Conservation (phyloP, 2,329 filamentous ascomycete genomes). For the Colletotrichum truncatum region DNA sequence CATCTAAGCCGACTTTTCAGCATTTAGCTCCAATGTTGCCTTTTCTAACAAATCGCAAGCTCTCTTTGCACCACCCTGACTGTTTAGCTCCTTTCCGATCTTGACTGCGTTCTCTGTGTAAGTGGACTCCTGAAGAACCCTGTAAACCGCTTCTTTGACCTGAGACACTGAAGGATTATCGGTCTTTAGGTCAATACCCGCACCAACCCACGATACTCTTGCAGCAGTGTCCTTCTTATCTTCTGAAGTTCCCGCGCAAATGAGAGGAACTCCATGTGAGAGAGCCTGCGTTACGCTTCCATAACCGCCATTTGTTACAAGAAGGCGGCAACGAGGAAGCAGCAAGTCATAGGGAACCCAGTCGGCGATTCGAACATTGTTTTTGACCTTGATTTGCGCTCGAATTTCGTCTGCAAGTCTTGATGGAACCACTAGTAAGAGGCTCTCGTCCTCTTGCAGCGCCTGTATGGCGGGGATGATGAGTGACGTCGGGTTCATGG, state of each 20-base stretch:
- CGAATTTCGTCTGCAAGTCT: conserved; percentile 39
- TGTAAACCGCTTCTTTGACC: conserved; percentile 36
- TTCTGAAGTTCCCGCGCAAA: conserved; percentile 47
- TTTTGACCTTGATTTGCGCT: conserved; percentile 29
- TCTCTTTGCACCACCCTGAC: conserved; percentile 36
- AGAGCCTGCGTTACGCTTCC: conserved; percentile 47
- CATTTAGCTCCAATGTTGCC: neutral
- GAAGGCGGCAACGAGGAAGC: conserved; percentile 42
- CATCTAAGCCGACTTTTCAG: neutral
- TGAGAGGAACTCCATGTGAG: conserved; percentile 43
- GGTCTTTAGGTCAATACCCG: conserved; percentile 46
- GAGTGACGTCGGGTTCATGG: conserved; percentile 45
- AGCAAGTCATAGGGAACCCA: conserved; percentile 48
- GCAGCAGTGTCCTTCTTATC: conserved; percentile 48
- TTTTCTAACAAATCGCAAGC: conserved; percentile 41
- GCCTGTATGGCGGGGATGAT: conserved; percentile 48
- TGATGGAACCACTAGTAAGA: conserved; percentile 45
- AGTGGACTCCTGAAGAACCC: conserved; percentile 35
- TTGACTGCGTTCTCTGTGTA: conserved; percentile 35
- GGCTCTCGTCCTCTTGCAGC: conserved; percentile 36
- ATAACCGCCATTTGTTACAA: conserved; percentile 49
- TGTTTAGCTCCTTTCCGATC: conserved; percentile 38
- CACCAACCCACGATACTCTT: conserved; percentile 41
- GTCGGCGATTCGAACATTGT: conserved; percentile 41
- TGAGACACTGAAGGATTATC: conserved; percentile 40